These are phyloP conservation scores for Melampsora larici-populina DNA, from an alignment of 1,284 basidiomycete species.

Conservation along the genomic window DNA sequence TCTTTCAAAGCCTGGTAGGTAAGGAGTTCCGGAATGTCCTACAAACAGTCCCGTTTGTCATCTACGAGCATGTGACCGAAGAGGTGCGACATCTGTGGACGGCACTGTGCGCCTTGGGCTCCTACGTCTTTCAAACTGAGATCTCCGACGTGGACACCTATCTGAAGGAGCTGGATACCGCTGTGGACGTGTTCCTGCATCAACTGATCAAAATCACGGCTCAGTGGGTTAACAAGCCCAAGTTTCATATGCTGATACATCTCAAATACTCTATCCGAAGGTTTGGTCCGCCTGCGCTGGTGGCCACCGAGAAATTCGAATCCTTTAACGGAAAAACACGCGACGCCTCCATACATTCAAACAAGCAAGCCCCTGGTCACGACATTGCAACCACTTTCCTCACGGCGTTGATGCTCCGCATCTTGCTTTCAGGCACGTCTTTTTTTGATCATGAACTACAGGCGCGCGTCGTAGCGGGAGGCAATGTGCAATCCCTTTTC, in stretches of 20 bases:
- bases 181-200: conserved; percentile 53
- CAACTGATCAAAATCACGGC: conserved; percentile 50
- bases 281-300: conserved; percentile 6
- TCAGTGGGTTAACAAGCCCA: conserved; percentile 57
- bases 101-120: conserved; percentile 52
- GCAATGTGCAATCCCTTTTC: background rate
- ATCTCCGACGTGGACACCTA: conserved; percentile 53
- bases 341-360: conserved; percentile 16
- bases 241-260: conserved; percentile 52
- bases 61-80: conserved; percentile 50
- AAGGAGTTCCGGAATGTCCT: conserved; percentile 54
- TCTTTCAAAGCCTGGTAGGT: conserved; percentile 53
- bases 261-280: conserved; percentile 44
- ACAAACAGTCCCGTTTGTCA: conserved; percentile 55
- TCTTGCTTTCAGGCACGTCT: conserved; percentile 53
- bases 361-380: background rate
- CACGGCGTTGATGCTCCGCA: conserved; percentile 5
- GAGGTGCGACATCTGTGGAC: conserved; percentile 52
- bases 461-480: background rate
- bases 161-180: conserved; percentile 45
- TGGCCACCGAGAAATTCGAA: conserved; percentile 3
- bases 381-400: background rate
- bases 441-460: background rate
- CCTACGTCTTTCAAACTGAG: no score
- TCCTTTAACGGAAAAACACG: background rate